Percentiles rank a stretch among this genome's conserved stretches.
Evolutionary conservation across 140 eudicot species (phyloP).

Genomic region (Oenanthe javanica): DNA sequence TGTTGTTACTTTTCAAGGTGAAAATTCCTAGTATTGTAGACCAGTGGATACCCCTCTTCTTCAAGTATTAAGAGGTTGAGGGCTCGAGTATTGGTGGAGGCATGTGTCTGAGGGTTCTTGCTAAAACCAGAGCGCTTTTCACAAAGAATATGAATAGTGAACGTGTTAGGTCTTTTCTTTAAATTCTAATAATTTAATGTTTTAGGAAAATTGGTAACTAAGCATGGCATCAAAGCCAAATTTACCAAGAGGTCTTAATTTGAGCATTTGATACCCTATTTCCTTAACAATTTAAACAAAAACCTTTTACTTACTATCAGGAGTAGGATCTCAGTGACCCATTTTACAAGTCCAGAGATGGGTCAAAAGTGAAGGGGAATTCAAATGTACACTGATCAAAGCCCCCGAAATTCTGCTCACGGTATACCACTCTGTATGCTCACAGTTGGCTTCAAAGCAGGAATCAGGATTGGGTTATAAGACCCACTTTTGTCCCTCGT

Average conservation of each 20-base stretch:
- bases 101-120: too few relatives aligned
- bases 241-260: background rate
- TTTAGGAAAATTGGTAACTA: background rate
- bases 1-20: too few relatives aligned
- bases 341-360: background rate
- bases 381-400: background rate
- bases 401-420: background rate
- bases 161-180: background rate
- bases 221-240: background rate
- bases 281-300: background rate
- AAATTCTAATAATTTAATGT: background rate
- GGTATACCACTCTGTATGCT: background rate
- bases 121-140: too few relatives aligned
- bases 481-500: background rate
- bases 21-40: background rate
- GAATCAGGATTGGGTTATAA: background rate
- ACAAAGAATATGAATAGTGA: background rate
- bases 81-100: background rate
- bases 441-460: background rate
- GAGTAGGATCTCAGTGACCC: background rate
- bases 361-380: background rate
- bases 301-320: background rate
- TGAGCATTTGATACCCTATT: background rate
- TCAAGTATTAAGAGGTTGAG: background rate
- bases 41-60: background rate